phyloP scores from a whole-genome alignment of 768 basidiomycete species.

The Infundibulicybe gibba region DNA sequence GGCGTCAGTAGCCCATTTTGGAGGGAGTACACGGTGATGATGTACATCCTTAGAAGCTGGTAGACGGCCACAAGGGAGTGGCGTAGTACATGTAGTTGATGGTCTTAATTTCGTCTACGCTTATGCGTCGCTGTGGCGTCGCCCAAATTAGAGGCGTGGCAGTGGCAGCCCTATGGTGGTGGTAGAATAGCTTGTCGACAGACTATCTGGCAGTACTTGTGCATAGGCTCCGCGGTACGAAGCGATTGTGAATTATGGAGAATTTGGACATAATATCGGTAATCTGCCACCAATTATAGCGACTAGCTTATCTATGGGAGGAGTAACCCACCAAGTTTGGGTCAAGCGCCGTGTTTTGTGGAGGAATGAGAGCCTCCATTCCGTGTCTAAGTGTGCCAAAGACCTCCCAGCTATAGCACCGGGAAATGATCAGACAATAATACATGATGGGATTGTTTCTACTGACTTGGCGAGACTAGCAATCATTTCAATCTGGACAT shows the following conservation, averaged over 20 bases:
- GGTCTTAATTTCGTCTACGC: slow-evolving; percentile 17
- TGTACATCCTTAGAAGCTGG: slow-evolving; percentile 28
- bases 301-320: background rate
- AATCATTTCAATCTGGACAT: slow-evolving; percentile 38
- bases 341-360: slow-evolving; percentile 47
- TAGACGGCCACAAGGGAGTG: slow-evolving; percentile 33
- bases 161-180: slow-evolving; percentile 6
- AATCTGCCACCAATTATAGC: slow-evolving; percentile 22
- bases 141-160: no score
- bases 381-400: slow-evolving; percentile 35
- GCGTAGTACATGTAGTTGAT: slow-evolving; percentile 36
- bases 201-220: slow-evolving; percentile 34
- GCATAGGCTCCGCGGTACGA: slow-evolving; percentile 40
- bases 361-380: slow-evolving; percentile 35
- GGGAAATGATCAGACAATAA: background rate
- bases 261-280: slow-evolving; percentile 42
- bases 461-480: slow-evolving; percentile 32
- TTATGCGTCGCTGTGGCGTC: slow-evolving; percentile 1
- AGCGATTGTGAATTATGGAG: slow-evolving; percentile 40
- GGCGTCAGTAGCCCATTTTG: background rate
- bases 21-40: background rate
- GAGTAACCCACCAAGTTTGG: slow-evolving; percentile 44
- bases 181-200: slow-evolving; percentile 45
- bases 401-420: slow-evolving; percentile 30
- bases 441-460: background rate